Conservation (phyloP, 108 stramenopile genomes). For the Thalassiosira profunda region DNA sequence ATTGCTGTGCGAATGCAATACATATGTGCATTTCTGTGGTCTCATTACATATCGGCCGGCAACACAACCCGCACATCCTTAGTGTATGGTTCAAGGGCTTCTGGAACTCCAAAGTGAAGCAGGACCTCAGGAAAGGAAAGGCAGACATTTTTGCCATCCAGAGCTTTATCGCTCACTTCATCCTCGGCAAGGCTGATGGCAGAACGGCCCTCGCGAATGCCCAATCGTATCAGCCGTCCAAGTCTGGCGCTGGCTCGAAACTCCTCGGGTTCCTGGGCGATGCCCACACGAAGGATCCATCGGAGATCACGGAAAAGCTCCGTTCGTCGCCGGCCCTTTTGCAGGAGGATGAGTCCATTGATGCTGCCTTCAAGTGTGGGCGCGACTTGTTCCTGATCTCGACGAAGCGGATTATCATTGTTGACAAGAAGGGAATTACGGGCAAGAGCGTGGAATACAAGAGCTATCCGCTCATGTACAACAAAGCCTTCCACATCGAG, state of each 20-base stretch:
- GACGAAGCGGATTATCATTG: constrained; percentile 52
- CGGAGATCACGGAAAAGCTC: constrained; percentile 42
- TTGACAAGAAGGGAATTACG: constrained; percentile 68
- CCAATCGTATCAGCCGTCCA: constrained; percentile 15
- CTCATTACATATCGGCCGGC: too few relatives aligned
- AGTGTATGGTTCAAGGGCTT: constrained; percentile 35
- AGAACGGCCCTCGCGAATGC: constrained; percentile 28
- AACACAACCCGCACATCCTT: too few relatives aligned
- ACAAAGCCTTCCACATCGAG: constrained; percentile 59
- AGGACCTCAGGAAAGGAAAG: constrained; percentile 63
- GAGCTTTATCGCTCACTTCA: constrained; percentile 57
- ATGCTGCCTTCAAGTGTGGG: constrained; percentile 56
- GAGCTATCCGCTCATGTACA: constrained; percentile 58
- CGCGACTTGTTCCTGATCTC: constrained; percentile 64
- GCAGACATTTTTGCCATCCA: constrained; percentile 61
- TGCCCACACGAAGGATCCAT: constrained; percentile 53
- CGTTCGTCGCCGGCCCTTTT: constrained; percentile 56
- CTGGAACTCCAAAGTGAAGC: constrained; percentile 37
- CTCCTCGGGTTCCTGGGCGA: constrained; percentile 45
- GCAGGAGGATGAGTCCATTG: constrained; percentile 60
- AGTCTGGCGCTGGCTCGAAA: constrained; percentile 29
- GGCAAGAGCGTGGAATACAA: constrained; percentile 70
- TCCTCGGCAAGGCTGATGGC: constrained; percentile 54
- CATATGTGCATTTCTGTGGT: neutral
- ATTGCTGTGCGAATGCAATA: too few relatives aligned